phyloP scores from a whole-genome alignment of 768 basidiomycete species.

The Amanita phalloides region DNA sequence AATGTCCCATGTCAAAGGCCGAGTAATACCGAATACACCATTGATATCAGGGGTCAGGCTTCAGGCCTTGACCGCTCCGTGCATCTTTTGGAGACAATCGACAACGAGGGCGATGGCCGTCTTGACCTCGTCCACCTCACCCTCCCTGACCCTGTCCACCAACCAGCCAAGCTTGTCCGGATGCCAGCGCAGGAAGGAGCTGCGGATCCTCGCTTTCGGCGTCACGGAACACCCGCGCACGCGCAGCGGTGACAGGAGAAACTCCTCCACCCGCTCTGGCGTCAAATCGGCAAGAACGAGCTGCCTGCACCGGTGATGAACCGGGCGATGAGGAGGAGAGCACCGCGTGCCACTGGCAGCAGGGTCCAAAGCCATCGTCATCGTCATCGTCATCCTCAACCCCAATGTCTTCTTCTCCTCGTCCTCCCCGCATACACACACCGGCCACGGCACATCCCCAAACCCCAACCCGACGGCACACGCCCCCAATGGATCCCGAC shows the following conservation, averaged over 20 bases:
- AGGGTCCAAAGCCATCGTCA: not conserved
- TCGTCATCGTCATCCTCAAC: not conserved
- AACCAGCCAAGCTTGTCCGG: slow-evolving; percentile 49
- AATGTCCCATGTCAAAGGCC: no score
- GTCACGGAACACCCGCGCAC: slow-evolving; percentile 30
- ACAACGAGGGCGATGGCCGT: slow-evolving; percentile 37
- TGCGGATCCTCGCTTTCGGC: slow-evolving; percentile 43
- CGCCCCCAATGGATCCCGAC: not conserved
- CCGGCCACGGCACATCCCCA: slow-evolving; percentile 55
- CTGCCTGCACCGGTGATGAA: not conserved
- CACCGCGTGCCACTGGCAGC: not conserved
- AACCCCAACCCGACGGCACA: slow-evolving; percentile 23
- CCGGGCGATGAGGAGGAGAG: no score
- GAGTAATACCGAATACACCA: no score
- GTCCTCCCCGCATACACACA: slow-evolving; percentile 14
- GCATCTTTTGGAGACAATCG: slow-evolving; percentile 21
- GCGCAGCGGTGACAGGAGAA: slow-evolving; percentile 35
- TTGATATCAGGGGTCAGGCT: not conserved
- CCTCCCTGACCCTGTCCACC: slow-evolving; percentile 28
- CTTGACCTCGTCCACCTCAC: slow-evolving; percentile 33
- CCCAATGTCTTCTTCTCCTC: no score
- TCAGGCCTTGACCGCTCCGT: slow-evolving; percentile 9
- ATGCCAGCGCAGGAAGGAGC: slow-evolving; percentile 56
- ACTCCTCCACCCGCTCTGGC: slow-evolving; percentile 29
- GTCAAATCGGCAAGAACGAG: slow-evolving; percentile 23